Evolutionary conservation across 352 stramenopile genomes (phyloP), one percentile per base, ranked within the genome.

Genomic region (Globisporangium emineosum): DNA sequence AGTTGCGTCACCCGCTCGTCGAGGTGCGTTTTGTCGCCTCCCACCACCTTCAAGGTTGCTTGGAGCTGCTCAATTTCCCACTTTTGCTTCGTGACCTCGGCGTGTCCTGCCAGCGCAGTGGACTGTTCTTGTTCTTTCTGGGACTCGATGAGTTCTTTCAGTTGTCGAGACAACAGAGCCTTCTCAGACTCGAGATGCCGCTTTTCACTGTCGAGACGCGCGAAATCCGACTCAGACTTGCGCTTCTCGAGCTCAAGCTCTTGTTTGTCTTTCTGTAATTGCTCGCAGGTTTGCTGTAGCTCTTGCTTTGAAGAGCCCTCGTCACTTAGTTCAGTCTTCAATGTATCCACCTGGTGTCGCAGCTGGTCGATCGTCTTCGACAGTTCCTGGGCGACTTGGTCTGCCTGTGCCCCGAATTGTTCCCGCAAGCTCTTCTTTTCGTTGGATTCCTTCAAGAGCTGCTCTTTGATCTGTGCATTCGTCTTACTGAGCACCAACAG

Each of bases 41-140:
- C 71, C 21, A 69, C 51, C 12, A 71, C 60, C 40, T 75, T 76
- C 12, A 78, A 62, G 29, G 60, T 74, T 12, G 64, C 69, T 29
- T 76, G 70, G 2, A 87, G 67, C 45, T 85, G 74, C 51, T 87
- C 78, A 6, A 78, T 70, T 58, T 90, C 81, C 64, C 76, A 71
- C 32, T 78, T 81, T 30, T 76, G 75, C 45, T 78, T 75, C 5
- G 62, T 68, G 3, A 73, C 29, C 5, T 66, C 64, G 7, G 64
- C 57, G n/a, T 60, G 29, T 1, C 57, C 60, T 27, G 66, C 67
- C 5, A 62, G 27, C 6, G 64, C 61, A 49, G 62, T 65, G 15
- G 71, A 45, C 17, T 69, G 29, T n/a, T 60, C 64, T n/a, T 69
- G 64, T 17, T 66, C 42, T 10, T 71, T 56, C 35, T 65, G 40